Evolutionary conservation across 1,284 basidiomycete genomes (phyloP), one percentile per base, ranked within the genome.

Genomic region (Ganoderma sinense): DNA sequence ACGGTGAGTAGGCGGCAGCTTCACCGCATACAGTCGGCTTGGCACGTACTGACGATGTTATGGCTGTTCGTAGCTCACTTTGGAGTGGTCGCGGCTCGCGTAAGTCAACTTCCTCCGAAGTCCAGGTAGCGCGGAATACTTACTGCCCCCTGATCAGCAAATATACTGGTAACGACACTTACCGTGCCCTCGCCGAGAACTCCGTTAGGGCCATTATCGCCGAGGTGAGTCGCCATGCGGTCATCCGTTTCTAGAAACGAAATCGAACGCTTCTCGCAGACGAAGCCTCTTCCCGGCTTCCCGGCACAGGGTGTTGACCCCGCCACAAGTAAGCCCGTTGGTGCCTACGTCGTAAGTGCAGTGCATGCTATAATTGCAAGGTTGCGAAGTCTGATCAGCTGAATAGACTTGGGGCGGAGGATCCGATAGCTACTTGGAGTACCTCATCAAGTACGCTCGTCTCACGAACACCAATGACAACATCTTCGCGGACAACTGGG

Each of bases 351-450:
- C 66, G 91, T 91, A 79, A 76, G 89, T 83, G 20, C 48, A 10
- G 20, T 20, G 26, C 18, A 1, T 23, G 16, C 5, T 3, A 45
- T 13, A 23, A 10, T 11, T 6, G 20, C 1, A 23, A 18, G 2
- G 1, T n/a, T 16, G 23, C 23, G 29, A 26, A 51, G 26, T 16
- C 56, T 67, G 40, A 70, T 29, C 20, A 43, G 10, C 4, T 36
- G 6, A 56, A 51, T 18, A 92, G 91, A 86, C 88, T 0, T 92
- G 91, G 90, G 90, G 90, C 55, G 87, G 87, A 64, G 89, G 89
- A 51, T 87, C 88, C 0, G 86, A 93, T 78, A 92, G 90, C 68
- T 94, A 90, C 80, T 89, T 91, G 71, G 93, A 94, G 78, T 94
- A 94, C 76, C 83, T 93, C 60, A 88, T 93, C 83, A 94, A 94